phyloP scores from a whole-genome alignment of 2,329 filamentous ascomycete species.

The Paraphoma sp. region DNA sequence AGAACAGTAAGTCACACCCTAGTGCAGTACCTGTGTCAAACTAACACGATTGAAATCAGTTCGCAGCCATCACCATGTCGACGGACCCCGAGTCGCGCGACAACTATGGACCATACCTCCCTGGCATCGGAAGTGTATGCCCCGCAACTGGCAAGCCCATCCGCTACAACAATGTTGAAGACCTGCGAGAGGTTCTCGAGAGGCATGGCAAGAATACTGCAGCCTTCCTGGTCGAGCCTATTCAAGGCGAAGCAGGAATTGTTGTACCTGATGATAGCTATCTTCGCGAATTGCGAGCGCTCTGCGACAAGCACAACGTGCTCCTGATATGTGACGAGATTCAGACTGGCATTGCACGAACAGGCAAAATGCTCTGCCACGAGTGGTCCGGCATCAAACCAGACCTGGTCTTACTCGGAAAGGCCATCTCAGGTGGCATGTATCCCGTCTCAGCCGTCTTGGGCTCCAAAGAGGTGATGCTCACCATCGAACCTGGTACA shows the following conservation, averaged over 20 bases:
- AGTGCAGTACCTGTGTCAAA: background rate
- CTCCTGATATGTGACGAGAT: conserved; percentile 98
- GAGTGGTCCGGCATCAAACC: conserved; percentile 96
- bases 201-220: conserved; percentile 84
- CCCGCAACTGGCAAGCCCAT: conserved; percentile 80
- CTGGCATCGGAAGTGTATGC: conserved; percentile 78
- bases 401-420: conserved; percentile 92
- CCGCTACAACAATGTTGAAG: conserved; percentile 83
- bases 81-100: conserved; percentile 94
- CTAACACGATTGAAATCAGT: conserved; percentile 58
- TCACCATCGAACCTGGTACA: conserved; percentile 93
- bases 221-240: conserved; percentile 93
- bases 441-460: conserved; percentile 98
- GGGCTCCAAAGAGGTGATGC: conserved; percentile 87
- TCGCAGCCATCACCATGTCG: conserved; percentile 94
- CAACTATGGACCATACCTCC: conserved; percentile 96
- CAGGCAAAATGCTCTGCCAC: conserved; percentile 90
- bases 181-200: conserved; percentile 80
- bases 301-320: conserved; percentile 95
- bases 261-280: conserved; percentile 93
- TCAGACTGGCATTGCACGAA: conserved; percentile 95
- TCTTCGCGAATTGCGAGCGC: conserved; percentile 75
- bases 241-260: conserved; percentile 96
- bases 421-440: conserved; percentile 97
- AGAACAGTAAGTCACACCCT: conserved; percentile 73